Evolutionary conservation across 2,329 filamentous ascomycete genomes (phyloP).

Genomic region (Microsporum audouinii): DNA sequence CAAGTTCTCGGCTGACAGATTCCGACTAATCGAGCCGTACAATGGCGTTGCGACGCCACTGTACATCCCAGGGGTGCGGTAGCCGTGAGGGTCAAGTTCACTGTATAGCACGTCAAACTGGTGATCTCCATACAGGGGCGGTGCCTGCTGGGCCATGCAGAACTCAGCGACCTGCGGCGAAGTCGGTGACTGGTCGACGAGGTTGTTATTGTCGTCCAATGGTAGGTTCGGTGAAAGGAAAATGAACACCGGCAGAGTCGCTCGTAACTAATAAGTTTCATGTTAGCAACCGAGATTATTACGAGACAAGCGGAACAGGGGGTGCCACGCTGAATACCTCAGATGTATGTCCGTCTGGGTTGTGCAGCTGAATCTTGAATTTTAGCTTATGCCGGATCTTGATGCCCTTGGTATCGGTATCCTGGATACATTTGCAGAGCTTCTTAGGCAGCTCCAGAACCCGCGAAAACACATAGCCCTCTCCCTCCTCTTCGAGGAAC

Average conservation of each 20-base stretch:
- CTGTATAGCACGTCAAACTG: conserved; percentile 83
- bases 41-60: conserved; percentile 67
- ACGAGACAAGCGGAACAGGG: neutral
- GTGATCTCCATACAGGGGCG: conserved; percentile 87
- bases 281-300: conserved; percentile 14
- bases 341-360: conserved; percentile 87
- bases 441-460: conserved; percentile 63
- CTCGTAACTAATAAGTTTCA: conserved; percentile 52
- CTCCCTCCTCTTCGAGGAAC: conserved; percentile 46
- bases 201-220: conserved; percentile 73
- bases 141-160: conserved; percentile 56
- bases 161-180: conserved; percentile 39
- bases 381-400: conserved; percentile 89
- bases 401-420: conserved; percentile 77
- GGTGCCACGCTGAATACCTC: conserved; percentile 48
- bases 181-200: conserved; percentile 51
- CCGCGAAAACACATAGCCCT: conserved; percentile 50
- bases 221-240: conserved; percentile 93
- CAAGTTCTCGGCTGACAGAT: conserved; percentile 72
- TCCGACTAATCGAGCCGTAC: conserved; percentile 58
- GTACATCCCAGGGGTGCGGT: conserved; percentile 58
- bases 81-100: conserved; percentile 69
- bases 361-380: conserved; percentile 79
- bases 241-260: conserved; percentile 78
- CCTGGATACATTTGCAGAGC: conserved; percentile 73